Percentiles rank a stretch among this genome's conserved stretches.
Evolutionary conservation across 106 monocot species (phyloP).

Genomic region (Cymbidium sinense): DNA sequence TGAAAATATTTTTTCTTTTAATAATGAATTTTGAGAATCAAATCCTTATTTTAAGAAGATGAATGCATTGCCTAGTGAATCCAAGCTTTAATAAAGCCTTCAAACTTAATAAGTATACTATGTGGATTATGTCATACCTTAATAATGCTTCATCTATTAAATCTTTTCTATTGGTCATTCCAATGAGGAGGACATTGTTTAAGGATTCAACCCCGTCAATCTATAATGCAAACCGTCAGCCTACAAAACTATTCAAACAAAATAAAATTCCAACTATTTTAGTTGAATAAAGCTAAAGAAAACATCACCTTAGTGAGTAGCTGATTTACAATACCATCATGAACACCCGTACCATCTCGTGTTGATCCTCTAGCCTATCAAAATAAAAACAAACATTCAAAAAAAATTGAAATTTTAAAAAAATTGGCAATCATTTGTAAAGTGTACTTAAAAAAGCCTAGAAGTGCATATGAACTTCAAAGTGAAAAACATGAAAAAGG

Average conservation of each 20-base stretch:
- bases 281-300: background rate
- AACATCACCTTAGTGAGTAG: slow-evolving; percentile 95
- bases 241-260: slow-evolving; percentile 5
- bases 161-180: slow-evolving; percentile 99
- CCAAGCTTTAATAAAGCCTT: background rate
- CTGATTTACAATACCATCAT: slow-evolving; percentile 98
- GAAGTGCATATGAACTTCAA: too few species aligned
- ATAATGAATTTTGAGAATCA: background rate
- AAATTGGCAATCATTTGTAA: background rate
- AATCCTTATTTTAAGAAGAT: background rate
- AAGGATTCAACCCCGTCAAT: slow-evolving; percentile 98
- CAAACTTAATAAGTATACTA: background rate
- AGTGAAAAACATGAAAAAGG: too few species aligned
- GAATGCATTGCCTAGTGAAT: background rate
- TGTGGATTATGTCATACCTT: slow-evolving; percentile 36
- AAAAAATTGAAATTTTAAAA: background rate
- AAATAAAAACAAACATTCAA: slow-evolving; percentile 1
- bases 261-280: slow-evolving; percentile 3
- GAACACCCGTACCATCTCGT: slow-evolving; percentile 97
- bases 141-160: slow-evolving; percentile 93
- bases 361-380: slow-evolving; percentile 93
- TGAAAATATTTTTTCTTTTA: background rate
- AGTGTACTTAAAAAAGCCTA: background rate
- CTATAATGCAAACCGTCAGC: slow-evolving; percentile 37
- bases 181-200: slow-evolving; percentile 98